Evolutionary conservation across 2,329 filamentous ascomycete genomes (phyloP), one percentile per base, ranked within the genome.

Genomic region (Stachybotrys chartarum): DNA sequence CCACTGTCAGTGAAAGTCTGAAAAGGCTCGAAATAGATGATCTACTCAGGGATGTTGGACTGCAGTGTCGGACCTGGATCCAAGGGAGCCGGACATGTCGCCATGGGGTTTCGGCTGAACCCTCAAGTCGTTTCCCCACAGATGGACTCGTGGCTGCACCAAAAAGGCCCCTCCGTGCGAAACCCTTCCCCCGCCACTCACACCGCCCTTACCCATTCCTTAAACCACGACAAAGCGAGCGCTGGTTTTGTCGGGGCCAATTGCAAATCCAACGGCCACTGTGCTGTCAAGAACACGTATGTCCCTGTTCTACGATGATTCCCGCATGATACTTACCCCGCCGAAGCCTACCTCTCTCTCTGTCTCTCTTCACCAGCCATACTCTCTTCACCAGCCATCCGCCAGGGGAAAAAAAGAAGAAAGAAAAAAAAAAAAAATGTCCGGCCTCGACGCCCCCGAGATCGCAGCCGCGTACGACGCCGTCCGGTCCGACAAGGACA

Each of bases 401-500:
- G n/a, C 42, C 12, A 45, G 42, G n/a, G n/a, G 42, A 12, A 5
- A 12, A 45, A 45, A n/a, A n/a, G 5, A 5, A 45, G 3, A 5
- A 16, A 11, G 46, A 48, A 24, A 24, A 24, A 5, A 16, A 11
- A 6, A 48, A 24, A 24, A 24, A 24, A 84, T 84, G 81, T 84
- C 81, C 59, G 79, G 79, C 63, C 71, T 77, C 66, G 74, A 83
- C 66, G 68, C 77, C 56, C 76, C 83, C 67, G 84, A 86, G 49
- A 81, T 88, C 64, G 73, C 77, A 55, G 75, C 78, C 54, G 85
- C 85, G 60, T 88, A 87, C 76, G 82, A 87, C 31, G 80, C 81
- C 57, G 84, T 88, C 55, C 84, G 84, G 58, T 81, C 77, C 61
- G 84, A 88, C 77, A 86, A 85, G 69, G 79, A 85, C 58, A 70